Base-by-base conservation (phyloP, 164 flowering plant genomes). In the Dillenia suffruticosa region DNA sequence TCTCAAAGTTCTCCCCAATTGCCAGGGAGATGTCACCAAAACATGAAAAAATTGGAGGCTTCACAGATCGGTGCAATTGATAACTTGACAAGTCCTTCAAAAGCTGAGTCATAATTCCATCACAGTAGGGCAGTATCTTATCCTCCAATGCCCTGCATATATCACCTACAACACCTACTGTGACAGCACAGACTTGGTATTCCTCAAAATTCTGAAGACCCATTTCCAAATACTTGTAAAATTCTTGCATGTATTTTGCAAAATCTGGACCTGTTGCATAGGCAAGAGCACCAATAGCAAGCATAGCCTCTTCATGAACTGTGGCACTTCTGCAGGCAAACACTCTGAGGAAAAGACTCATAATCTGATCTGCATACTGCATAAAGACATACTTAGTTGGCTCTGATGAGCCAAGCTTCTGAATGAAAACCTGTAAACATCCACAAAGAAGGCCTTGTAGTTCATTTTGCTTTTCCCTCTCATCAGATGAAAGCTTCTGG, bases 171-270 rank as follows among this genome's bases (percentile, higher is more conserved):
- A 85, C 90, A 51, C 88, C 90, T 22, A 83, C 84, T 1, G 90
- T 85, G 22, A 85, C 81, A 49, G 90, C 81, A 80, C 90, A 85
- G 0, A 85, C 86, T 70, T 85, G 88, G 66, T 85, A 83, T 54
- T 85, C 90, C 63, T 83, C 90, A 54, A 79, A 83, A 73, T 85
- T 83, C 73, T 83, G 88, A 74, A 85, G 90, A 68, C 88, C 88
- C 86, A 85, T 78, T 72, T 85, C 90, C 74, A 85, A 60, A 58
- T 81, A 81, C 70, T 79, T 76, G 55, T 81, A 81, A 57, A 85
- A 81, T 51, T 85, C 82, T 9, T 77, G 81, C 90, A 85, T 81
- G 68, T 85, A 83, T 48, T 83, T 83, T 9, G 74, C 81, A 70
- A 85, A 85, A 44, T 77, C 81, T 3, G 82, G 76, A 12, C 90